Base-by-base conservation (phyloP, 345 rosid genomes). In the Lumnitzera littorea region DNA sequence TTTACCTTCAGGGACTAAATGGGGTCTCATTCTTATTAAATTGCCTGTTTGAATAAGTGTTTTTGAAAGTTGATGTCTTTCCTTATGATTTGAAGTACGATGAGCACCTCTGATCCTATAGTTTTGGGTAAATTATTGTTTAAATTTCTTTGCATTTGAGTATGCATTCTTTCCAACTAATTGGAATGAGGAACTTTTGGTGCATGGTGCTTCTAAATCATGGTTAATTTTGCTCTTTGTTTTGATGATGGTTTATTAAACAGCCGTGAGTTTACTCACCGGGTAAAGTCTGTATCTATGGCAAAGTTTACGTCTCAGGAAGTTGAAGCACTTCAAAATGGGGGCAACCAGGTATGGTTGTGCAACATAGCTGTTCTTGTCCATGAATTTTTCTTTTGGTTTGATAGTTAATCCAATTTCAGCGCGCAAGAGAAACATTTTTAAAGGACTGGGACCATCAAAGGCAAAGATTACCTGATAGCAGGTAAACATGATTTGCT, bases 191-290 rank as follows among this genome's bases (percentile, higher is more conserved):
- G 10, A 36, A 36, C 43, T 36, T 36, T 7, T 36, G 43, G 5
- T 36, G 7, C 43, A 7, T 36, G 10, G 43, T 9, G 11, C 7
- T 36, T 6, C 43, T 36, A 36, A 27, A 36, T 36, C 43, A 4
- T 5, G 10, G 43, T 36, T 36, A 36, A 36, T 36, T 36, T 36
- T 36, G 7, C 43, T 9, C 10, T 36, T 36, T 36, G 43, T 36
- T 51, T 57, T 29, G 50, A 29, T 62, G 65, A 54, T 58, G 15
- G 25, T 23, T 49, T 46, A 11, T 71, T 29, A 11, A 64, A 61
- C 88, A 94, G 99, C 74, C 99, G 99, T 17, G 99, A 94, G 74
- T 94, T 90, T 57, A 88, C 99, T 63, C 97, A 90, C 66, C 97
- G 99, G 11, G 97, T 94, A 65, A 94, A 94, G 79, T 90, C 97